A percentile compares a stretch with the other conserved stretches of the same genome.
These are phyloP conservation scores for Daldinia loculata DNA, from an alignment of 495 filamentous ascomycete genomes.

Conservation along the genomic window DNA sequence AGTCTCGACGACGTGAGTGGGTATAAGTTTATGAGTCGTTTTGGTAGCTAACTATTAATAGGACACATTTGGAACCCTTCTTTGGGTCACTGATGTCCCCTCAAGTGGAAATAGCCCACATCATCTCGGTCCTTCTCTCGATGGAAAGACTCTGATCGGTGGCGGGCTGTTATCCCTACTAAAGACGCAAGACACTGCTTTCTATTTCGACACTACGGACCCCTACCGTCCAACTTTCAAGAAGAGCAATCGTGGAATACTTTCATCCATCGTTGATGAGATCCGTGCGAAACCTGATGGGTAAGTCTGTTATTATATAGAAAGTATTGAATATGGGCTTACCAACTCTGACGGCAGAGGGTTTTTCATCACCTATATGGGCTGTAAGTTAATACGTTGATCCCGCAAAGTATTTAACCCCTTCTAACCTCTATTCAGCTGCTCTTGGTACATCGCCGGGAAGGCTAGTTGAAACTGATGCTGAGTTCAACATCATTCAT, in stretches of 20 bases:
- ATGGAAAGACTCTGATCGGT: constrained; percentile 68
- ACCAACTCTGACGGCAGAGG: constrained; percentile 45
- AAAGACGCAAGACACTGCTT: constrained; percentile 70
- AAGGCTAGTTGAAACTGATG: constrained; percentile 67
- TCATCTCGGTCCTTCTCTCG: constrained; percentile 64
- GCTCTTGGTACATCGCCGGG: constrained; percentile 66
- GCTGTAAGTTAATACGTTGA: constrained; percentile 14
- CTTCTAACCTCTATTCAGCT: constrained; percentile 39
- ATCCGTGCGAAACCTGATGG: constrained; percentile 72
- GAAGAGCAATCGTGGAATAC: constrained; percentile 65
- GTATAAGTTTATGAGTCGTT: background rate
- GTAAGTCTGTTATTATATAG: constrained; percentile 28
- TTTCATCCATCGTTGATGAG: constrained; percentile 69
- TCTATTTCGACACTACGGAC: constrained; percentile 68
- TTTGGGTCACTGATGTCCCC: constrained; percentile 67
- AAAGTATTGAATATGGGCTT: background rate
- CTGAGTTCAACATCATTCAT: constrained; percentile 67
- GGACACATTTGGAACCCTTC: constrained; percentile 68
- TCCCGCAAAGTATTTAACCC: no score
- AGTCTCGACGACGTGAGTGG: background rate
- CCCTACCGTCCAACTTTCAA: constrained; percentile 66
- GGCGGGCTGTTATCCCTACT: constrained; percentile 68
- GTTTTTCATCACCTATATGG: constrained; percentile 67
- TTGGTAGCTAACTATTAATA: constrained; percentile 35
- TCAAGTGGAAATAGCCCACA: constrained; percentile 69